A percentile compares a stretch with the other conserved stretches of the same genome.
Conservation (phyloP, 441 rosid species). For the Populus hybrid region DNA sequence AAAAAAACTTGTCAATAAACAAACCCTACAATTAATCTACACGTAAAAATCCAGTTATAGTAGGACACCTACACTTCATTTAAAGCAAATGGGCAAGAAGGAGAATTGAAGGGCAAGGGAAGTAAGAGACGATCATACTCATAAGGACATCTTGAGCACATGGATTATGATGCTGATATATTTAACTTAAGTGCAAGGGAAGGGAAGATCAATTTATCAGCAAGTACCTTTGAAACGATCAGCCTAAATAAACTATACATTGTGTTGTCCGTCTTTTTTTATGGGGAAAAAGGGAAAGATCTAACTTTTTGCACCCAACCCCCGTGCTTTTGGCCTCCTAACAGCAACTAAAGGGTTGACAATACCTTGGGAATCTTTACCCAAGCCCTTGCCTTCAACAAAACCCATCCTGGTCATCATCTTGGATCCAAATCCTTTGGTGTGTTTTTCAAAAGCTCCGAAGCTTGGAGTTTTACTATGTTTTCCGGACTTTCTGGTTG, state of each 20-base stretch:
- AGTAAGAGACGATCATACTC: no score
- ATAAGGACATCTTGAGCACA: no score
- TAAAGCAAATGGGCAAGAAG: no score
- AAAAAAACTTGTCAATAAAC: no score
- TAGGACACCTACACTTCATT: no score
- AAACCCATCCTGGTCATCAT: slow-evolving; percentile 96
- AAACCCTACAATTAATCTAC: no score
- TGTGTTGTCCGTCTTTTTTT: no score
- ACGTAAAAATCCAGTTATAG: no score
- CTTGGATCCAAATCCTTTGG: slow-evolving; percentile 90
- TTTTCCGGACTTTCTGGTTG: slow-evolving; percentile 6
- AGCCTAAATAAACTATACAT: no score
- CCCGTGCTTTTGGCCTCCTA: slow-evolving; percentile 64
- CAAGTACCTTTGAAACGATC: not conserved
- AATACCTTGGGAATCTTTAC: slow-evolving; percentile 78
- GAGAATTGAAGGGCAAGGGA: no score
- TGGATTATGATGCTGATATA: no score
- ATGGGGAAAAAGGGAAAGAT: not conserved
- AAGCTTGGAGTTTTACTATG: slow-evolving; percentile 31
- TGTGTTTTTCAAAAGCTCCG: slow-evolving; percentile 79
- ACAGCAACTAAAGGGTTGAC: slow-evolving; percentile 62
- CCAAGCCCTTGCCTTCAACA: slow-evolving; percentile 80
- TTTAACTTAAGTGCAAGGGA: not conserved
- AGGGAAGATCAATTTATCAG: not conserved
- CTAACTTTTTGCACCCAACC: slow-evolving; percentile 66